A percentile compares a stretch with the other conserved stretches of the same genome.
Evolutionary conservation across 169 alveolate species (phyloP).

Genomic region (Ichthyophthirius multifiliis): DNA sequence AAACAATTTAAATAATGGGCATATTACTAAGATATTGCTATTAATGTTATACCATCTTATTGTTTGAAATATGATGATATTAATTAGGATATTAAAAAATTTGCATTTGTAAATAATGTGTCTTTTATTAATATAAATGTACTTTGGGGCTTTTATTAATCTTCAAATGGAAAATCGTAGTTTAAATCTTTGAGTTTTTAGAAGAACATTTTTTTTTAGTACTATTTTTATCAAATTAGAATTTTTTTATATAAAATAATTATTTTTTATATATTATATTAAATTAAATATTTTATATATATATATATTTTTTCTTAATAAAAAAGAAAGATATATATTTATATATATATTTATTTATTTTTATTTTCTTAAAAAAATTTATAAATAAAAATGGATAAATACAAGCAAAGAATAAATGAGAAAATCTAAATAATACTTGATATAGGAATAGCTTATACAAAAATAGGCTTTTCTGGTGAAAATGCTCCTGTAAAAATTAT

Average conservation of each 20-base stretch:
- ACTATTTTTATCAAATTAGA: too few relatives aligned
- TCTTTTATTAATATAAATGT: background rate
- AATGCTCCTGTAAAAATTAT: background rate
- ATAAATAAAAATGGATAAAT: background rate
- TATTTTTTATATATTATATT: too few relatives aligned
- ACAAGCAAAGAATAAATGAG: background rate
- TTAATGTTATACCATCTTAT: background rate
- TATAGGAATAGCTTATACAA: slow-evolving; percentile 16
- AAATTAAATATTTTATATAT: too few relatives aligned
- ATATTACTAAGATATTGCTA: background rate
- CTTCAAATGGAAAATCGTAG: background rate
- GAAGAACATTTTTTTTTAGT: too few relatives aligned
- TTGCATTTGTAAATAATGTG: background rate
- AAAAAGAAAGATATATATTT: too few relatives aligned
- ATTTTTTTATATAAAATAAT: too few relatives aligned
- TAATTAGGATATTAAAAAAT: background rate
- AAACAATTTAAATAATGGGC: background rate
- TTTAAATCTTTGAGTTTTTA: background rate
- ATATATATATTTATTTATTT: too few relatives aligned
- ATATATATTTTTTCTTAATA: too few relatives aligned
- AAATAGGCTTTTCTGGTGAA: slow-evolving; percentile 8
- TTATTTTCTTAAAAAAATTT: too few relatives aligned
- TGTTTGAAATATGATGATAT: background rate
- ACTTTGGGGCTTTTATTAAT: background rate
- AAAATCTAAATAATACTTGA: background rate